Evolutionary conservation across 2,329 filamentous ascomycete species (phyloP).

Genomic region (Talaromyces albobiverticillius): DNA sequence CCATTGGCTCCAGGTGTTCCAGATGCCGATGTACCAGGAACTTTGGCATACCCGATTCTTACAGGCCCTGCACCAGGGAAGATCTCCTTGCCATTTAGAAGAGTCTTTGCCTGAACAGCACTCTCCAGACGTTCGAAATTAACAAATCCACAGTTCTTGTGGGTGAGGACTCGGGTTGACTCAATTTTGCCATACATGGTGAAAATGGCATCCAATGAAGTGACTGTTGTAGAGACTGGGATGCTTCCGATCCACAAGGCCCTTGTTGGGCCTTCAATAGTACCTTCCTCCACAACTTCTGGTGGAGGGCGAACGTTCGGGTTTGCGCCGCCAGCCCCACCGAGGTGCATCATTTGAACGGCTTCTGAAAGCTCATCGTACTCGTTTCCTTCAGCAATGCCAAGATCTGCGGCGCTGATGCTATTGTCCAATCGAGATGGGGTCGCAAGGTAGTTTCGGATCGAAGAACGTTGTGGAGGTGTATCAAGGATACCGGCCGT

Average conservation of each 20-base stretch:
- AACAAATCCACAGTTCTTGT: slow-evolving; percentile 99
- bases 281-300: slow-evolving; percentile 72
- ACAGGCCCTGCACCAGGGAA: slow-evolving; percentile 95
- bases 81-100: slow-evolving; percentile 94
- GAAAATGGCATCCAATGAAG: slow-evolving; percentile 92
- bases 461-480: slow-evolving; percentile 60
- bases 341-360: slow-evolving; percentile 74
- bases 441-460: slow-evolving; percentile 74
- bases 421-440: slow-evolving; percentile 72
- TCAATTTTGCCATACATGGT: slow-evolving; percentile 87
- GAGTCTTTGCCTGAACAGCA: slow-evolving; percentile 80
- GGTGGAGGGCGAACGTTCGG: slow-evolving; percentile 62
- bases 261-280: slow-evolving; percentile 83
- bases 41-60: slow-evolving; percentile 95
- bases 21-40: slow-evolving; percentile 73
- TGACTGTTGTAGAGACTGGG: slow-evolving; percentile 92
- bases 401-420: slow-evolving; percentile 72
- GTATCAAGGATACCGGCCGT: slow-evolving; percentile 90
- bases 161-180: slow-evolving; percentile 87
- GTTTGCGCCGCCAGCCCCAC: slow-evolving; percentile 38
- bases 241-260: slow-evolving; percentile 97
- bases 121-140: slow-evolving; percentile 93
- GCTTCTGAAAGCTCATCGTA: slow-evolving; percentile 79
- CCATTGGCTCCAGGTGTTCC: slow-evolving; percentile 87
- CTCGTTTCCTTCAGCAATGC: slow-evolving; percentile 70